Percentiles rank a stretch among this genome's conserved stretches.
These are phyloP conservation scores for Tetracentron sinense DNA, from an alignment of 164 flowering plant genomes.

Conservation along the genomic window DNA sequence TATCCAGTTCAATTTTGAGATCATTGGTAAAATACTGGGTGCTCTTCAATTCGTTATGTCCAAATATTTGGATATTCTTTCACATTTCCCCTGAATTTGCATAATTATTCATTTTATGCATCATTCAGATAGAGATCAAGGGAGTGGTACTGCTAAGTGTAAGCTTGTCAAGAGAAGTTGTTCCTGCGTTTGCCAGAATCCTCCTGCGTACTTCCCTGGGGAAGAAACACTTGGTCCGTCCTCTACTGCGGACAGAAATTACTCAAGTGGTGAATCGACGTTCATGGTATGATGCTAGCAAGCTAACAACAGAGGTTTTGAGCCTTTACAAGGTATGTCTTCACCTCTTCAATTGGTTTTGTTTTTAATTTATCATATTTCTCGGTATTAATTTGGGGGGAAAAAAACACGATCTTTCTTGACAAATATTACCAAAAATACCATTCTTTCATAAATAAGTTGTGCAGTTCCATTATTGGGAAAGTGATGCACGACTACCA, in stretches of 20 bases:
- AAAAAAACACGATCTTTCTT: too few relatives aligned
- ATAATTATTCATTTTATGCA: not conserved
- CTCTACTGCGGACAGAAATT: conserved; percentile 79
- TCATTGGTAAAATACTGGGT: not conserved
- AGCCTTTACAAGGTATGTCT: conserved; percentile 78
- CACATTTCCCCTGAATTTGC: not conserved
- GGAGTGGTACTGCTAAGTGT: conserved; percentile 76
- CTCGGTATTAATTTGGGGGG: too few relatives aligned
- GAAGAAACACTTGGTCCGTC: conserved; percentile 81
- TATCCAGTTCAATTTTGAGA: not conserved
- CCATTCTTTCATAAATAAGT: too few relatives aligned
- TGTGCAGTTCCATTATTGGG: not conserved
- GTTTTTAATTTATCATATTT: not conserved
- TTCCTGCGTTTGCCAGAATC: conserved; percentile 88
- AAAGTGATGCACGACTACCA: not conserved
- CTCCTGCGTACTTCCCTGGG: conserved; percentile 80
- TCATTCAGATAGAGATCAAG: conserved; percentile 59
- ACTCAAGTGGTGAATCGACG: conserved; percentile 89
- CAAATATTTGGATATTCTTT: not conserved
- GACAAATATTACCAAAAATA: not conserved
- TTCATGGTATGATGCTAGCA: conserved; percentile 91
- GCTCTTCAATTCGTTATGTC: not conserved
- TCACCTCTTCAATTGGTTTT: not conserved
- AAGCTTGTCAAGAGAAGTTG: conserved; percentile 85
- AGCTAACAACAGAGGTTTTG: conserved; percentile 75